Conservation (phyloP, 306 rosid species). For the Senna siamea region DNA sequence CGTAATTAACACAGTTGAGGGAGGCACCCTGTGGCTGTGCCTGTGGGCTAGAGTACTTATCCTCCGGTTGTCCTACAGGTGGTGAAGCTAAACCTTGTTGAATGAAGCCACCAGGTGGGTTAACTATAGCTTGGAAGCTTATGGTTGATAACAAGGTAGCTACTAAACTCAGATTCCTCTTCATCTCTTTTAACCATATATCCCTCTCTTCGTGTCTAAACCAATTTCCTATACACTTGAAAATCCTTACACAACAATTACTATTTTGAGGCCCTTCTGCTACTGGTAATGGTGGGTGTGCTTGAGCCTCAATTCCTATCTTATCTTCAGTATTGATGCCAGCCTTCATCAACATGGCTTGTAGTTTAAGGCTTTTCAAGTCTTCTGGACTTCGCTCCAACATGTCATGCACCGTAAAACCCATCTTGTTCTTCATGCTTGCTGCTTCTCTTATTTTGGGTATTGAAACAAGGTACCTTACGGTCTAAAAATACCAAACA, state of each 20-base stretch:
- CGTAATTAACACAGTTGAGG: no score
- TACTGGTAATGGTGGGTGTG: no score
- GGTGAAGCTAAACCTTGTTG: no score
- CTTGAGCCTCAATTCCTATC: neutral
- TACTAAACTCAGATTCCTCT: neutral
- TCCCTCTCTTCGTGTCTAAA: neutral
- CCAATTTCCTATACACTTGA: neutral
- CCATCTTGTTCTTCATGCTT: neutral
- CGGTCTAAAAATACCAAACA: neutral
- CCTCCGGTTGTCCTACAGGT: no score
- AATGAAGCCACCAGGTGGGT: neutral
- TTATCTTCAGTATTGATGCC: neutral
- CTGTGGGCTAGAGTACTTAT: no score
- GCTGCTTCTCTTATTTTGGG: neutral
- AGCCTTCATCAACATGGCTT: neutral
- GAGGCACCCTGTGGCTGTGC: no score
- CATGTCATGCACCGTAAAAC: neutral
- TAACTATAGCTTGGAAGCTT: neutral
- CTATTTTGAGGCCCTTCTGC: neutral
- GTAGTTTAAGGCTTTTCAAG: neutral
- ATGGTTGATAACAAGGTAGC: neutral
- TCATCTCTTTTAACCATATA: neutral
- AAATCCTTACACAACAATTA: neutral
- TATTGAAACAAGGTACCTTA: neutral
- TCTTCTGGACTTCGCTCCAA: neutral